Conservation (phyloP, 306 rosid species). For the Begonia fuchsioides region DNA sequence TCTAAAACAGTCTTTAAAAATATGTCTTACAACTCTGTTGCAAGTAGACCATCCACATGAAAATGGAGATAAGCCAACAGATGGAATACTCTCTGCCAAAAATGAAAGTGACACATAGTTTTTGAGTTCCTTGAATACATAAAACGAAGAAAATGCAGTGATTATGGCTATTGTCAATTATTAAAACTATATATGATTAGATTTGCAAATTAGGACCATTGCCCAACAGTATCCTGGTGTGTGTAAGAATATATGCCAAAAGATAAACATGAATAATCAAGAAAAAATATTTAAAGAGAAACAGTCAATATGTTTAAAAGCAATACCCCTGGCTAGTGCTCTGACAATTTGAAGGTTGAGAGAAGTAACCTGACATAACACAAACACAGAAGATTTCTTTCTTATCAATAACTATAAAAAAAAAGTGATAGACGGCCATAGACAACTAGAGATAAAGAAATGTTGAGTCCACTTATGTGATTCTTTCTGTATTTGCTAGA, state of each 20-base stretch:
- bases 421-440: neutral
- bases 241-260: too few relatives aligned
- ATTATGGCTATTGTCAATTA: too few relatives aligned
- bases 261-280: too few relatives aligned
- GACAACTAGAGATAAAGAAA: neutral
- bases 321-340: constrained; percentile 79
- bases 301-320: neutral
- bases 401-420: neutral
- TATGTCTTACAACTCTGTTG: constrained; percentile 44
- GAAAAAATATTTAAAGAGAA: too few relatives aligned
- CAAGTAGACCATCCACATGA: constrained; percentile 81
- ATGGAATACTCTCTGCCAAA: constrained; percentile 81
- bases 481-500: too few relatives aligned
- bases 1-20: constrained; percentile 5
- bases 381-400: constrained; percentile 3
- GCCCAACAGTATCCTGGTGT: too few relatives aligned
- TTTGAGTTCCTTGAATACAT: too few relatives aligned
- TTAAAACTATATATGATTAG: too few relatives aligned
- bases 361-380: constrained; percentile 59
- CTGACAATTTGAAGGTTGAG: constrained; percentile 88
- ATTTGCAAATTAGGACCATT: too few relatives aligned
- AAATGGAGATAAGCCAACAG: constrained; percentile 86
- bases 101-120: constrained; percentile 8
- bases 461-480: too few relatives aligned
- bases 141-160: too few relatives aligned